Evolutionary conservation across 768 basidiomycete genomes (phyloP), one percentile per base, ranked within the genome.

Genomic region (Gloeophyllum trabeum): DNA sequence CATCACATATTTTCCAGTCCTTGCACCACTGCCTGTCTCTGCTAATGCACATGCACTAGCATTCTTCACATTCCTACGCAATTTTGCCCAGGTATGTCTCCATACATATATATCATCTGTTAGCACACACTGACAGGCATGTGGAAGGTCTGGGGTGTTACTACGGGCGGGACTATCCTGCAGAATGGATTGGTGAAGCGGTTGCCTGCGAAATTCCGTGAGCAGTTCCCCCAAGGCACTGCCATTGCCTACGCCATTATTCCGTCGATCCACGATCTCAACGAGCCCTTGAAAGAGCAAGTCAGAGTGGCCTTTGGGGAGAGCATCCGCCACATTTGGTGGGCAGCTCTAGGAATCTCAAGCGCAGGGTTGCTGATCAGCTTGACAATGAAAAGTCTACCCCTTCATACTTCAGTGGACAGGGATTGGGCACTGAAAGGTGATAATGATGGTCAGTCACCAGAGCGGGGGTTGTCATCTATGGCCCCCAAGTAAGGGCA

Each of bases 31-130:
- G 1, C 55, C 61, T 0, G 52, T 69, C 3, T 47, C 58, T 0
- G 47, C 58, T 4, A 70, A 64, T 39, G 72, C 70, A 4, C 53
- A 59, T 3, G 71, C 74, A 0, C 54, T 75, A 5, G 63, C 68
- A 0, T 65, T 70, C 46, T 63, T 65, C 39, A 54, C 55, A 12
- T 69, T 69, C 47, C 35, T 55, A 4, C 61, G 69, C 4, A 46
- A 53, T 2, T 66, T 66, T 36, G 57, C 61, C 1, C 51, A 59
- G 36, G 67, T 64, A 36, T 32, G 55, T 39, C 10, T 43, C 36
- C 13, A 20, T 23, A 28, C 26, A 26, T 16, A 16, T 12, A 6
- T 12, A n/a, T n/a, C n/a, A 21, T 40, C 7, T 6, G 3, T 24
- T 4, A 6, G 12, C 1, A n/a, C n/a, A 6, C 22, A 19, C 21